A percentile compares a stretch with the other conserved stretches of the same genome.
Conservation (phyloP, 2,329 filamentous ascomycete genomes). For the Calonectria leucothoes region DNA sequence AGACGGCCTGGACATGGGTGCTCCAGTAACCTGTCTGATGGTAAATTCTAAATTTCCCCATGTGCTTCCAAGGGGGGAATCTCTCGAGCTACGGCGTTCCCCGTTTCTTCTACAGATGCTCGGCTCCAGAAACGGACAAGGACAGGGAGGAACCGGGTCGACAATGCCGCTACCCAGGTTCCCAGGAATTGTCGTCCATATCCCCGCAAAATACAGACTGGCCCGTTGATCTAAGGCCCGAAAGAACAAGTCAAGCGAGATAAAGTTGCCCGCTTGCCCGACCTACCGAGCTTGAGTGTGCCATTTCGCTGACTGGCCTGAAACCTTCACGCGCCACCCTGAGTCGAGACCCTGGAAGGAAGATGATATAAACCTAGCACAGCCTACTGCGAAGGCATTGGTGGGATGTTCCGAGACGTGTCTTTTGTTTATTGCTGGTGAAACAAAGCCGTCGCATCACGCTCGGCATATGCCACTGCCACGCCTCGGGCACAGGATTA, state of each 20-base stretch:
- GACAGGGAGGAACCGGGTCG: not conserved
- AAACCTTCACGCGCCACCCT: not conserved
- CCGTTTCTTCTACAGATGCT: not conserved
- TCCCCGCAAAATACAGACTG: not conserved
- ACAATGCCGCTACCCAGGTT: not conserved
- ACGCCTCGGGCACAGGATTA: not conserved
- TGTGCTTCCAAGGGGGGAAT: not conserved
- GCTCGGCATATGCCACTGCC: not conserved
- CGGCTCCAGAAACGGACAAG: not conserved
- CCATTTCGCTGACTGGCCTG: not conserved
- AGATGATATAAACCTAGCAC: not conserved
- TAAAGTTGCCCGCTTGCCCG: not conserved
- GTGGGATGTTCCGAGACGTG: not conserved
- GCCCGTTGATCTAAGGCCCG: not conserved
- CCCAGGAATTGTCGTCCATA: not conserved
- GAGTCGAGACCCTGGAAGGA: not conserved
- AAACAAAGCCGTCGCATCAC: not conserved
- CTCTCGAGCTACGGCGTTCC: too few relatives aligned
- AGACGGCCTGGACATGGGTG: too few relatives aligned
- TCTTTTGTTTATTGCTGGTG: too few relatives aligned
- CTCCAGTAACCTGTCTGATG: too few relatives aligned
- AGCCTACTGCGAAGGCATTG: not conserved
- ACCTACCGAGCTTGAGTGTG: not conserved
- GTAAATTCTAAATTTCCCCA: not conserved
- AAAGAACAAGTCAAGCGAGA: not conserved